Evolutionary conservation across 2,329 filamentous ascomycete genomes (phyloP).

Genomic region (Nigrospora sphaerica): DNA sequence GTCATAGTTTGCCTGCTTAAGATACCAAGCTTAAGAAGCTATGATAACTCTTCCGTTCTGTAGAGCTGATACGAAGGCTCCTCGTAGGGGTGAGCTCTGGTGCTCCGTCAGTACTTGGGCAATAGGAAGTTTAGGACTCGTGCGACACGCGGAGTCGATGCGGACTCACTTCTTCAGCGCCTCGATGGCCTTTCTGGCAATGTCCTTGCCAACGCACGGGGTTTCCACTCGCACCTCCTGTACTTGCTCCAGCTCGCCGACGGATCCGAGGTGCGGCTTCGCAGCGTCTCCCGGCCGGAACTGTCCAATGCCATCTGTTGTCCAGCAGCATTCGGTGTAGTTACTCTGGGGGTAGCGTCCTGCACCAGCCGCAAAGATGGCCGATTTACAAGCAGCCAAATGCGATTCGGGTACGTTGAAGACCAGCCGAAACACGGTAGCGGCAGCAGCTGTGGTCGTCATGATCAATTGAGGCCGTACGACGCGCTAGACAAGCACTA

Average conservation of each 20-base stretch:
- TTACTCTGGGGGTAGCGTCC: conserved; percentile 44
- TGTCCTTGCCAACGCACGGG: conserved; percentile 52
- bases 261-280: conserved; percentile 55
- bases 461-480: neutral
- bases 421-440: conserved; percentile 30
- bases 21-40: neutral
- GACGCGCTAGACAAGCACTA: neutral
- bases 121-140: neutral
- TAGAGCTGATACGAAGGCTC: conserved; percentile 41
- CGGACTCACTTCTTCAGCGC: conserved; percentile 56
- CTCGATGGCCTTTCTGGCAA: conserved; percentile 47
- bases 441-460: neutral
- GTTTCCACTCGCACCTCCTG: conserved; percentile 58
- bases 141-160: neutral
- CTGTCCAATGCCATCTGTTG: conserved; percentile 50
- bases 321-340: conserved; percentile 50
- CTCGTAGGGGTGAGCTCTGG: conserved; percentile 44
- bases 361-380: conserved; percentile 52
- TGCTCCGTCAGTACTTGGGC: neutral
- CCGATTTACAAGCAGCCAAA: conserved; percentile 43
- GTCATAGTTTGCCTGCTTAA: no score
- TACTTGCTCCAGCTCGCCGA: conserved; percentile 49
- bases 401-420: conserved; percentile 41
- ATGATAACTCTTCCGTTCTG: conserved; percentile 36
- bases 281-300: conserved; percentile 57